A percentile compares a stretch with the other conserved stretches of the same genome.
Evolutionary conservation across 148 eudicot species (phyloP).

Genomic region (Persicaria tinctoria): DNA sequence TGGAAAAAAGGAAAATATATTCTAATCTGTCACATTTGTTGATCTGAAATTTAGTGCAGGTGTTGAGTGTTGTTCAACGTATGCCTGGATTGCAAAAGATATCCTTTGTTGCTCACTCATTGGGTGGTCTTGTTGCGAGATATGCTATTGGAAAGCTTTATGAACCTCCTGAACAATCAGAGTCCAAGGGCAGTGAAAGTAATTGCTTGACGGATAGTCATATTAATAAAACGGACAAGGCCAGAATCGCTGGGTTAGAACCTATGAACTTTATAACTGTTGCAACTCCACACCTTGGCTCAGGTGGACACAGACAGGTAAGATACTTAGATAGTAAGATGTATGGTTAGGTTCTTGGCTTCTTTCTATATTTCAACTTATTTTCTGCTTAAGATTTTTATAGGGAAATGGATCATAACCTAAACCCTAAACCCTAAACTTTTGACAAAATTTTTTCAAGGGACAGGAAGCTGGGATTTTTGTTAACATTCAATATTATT

Average conservation of each 20-base stretch:
- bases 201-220: constrained; percentile 18
- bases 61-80: constrained; percentile 45
- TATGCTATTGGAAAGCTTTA: constrained; percentile 79
- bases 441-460: background rate
- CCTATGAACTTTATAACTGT: constrained; percentile 83
- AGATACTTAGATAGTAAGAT: background rate
- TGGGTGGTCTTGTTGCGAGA: constrained; percentile 92
- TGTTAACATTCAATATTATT: background rate
- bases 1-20: background rate
- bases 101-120: constrained; percentile 79
- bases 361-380: background rate
- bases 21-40: constrained; percentile 3
- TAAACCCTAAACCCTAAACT: background rate
- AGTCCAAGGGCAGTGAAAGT: constrained; percentile 14
- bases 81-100: constrained; percentile 71
- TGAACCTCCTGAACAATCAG: constrained; percentile 20
- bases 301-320: constrained; percentile 91
- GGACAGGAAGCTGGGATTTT: background rate
- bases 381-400: background rate
- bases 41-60: constrained; percentile 38
- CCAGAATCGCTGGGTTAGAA: constrained; percentile 68
- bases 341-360: background rate
- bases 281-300: constrained; percentile 94
- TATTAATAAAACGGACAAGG: constrained; percentile 16
- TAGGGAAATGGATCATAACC: background rate